These are phyloP conservation scores for Mortierella hygrophila DNA, from an alignment of 192 early-diverging fungal species.

Conservation along the genomic window DNA sequence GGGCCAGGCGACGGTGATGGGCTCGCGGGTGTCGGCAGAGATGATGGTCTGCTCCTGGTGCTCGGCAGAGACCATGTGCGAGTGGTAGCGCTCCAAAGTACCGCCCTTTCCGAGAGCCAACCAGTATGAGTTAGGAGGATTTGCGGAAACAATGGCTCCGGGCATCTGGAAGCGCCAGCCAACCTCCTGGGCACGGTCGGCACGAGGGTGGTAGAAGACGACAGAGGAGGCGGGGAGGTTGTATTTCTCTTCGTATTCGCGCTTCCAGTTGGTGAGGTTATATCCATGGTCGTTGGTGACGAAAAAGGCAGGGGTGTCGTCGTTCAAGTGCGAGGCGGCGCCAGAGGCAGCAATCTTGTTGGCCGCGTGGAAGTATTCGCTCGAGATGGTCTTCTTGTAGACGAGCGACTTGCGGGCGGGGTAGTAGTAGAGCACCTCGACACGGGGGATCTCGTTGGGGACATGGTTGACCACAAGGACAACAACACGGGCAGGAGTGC, in stretches of 20 bases:
- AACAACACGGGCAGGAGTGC: slow-evolving; percentile 50
- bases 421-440: slow-evolving; percentile 56
- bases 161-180: slow-evolving; percentile 53
- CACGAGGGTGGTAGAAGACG: slow-evolving; percentile 48
- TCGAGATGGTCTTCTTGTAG: slow-evolving; percentile 54
- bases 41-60: slow-evolving; percentile 42
- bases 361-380: slow-evolving; percentile 40
- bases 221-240: slow-evolving; percentile 48
- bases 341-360: slow-evolving; percentile 47
- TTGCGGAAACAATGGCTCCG: slow-evolving; percentile 13
- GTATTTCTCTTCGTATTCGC: slow-evolving; percentile 53
- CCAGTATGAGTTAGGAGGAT: slow-evolving; percentile 30
- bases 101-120: slow-evolving; percentile 44
- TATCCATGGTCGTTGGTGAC: slow-evolving; percentile 50
- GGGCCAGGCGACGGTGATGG: slow-evolving; percentile 32
- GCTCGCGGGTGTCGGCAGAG: slow-evolving; percentile 31
- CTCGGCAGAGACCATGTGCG: slow-evolving; percentile 41
- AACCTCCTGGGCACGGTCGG: slow-evolving; percentile 40
- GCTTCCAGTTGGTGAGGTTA: slow-evolving; percentile 56
- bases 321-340: slow-evolving; percentile 19
- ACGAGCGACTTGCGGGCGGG: slow-evolving; percentile 52
- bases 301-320: slow-evolving; percentile 53
- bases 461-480: slow-evolving; percentile 53
- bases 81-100: slow-evolving; percentile 38
- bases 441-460: slow-evolving; percentile 40